A percentile compares a stretch with the other conserved stretches of the same genome.
These are phyloP conservation scores for Stereum hirsutum DNA, from an alignment of 1,284 basidiomycete species.

Conservation along the genomic window DNA sequence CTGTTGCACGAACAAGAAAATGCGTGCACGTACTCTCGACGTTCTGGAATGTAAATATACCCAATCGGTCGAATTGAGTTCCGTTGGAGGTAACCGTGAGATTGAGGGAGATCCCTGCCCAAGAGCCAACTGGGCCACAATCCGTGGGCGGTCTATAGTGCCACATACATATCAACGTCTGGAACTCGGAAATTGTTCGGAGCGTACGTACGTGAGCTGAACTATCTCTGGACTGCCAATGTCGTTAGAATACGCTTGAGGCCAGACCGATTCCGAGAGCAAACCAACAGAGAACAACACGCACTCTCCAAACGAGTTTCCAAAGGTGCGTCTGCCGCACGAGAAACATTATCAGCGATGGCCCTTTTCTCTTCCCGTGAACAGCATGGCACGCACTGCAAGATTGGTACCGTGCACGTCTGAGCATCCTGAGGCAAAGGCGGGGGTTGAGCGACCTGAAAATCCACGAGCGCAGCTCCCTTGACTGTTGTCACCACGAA, in stretches of 20 bases:
- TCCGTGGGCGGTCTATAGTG: slow-evolving; percentile 54
- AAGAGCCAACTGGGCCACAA: slow-evolving; percentile 62
- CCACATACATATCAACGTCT: not conserved
- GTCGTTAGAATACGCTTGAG: slow-evolving; percentile 3
- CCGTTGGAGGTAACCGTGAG: slow-evolving; percentile 74
- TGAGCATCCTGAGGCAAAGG: slow-evolving; percentile 47
- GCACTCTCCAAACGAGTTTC: slow-evolving; percentile 59
- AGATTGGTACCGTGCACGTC: slow-evolving; percentile 54
- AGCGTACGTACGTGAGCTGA: slow-evolving; percentile 41
- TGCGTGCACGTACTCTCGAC: slow-evolving; percentile 49
- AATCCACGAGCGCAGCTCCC: slow-evolving; percentile 51
- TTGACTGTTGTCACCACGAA: too few species aligned
- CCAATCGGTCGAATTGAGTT: slow-evolving; percentile 69
- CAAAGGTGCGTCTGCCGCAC: slow-evolving; percentile 52
- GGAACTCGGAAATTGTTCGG: not conserved
- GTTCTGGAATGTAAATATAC: slow-evolving; percentile 65
- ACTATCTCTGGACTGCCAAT: slow-evolving; percentile 58
- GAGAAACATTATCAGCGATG: too few species aligned
- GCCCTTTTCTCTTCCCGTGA: too few species aligned
- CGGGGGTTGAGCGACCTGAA: slow-evolving; percentile 66
- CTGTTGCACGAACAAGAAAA: not conserved
- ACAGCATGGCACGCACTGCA: slow-evolving; percentile 64
- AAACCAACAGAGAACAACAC: slow-evolving; percentile 15
- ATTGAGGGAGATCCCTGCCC: slow-evolving; percentile 69
- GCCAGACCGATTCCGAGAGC: not conserved